Base-by-base conservation (phyloP, 2,329 filamentous ascomycete genomes). In the Sporothrix luriei region DNA sequence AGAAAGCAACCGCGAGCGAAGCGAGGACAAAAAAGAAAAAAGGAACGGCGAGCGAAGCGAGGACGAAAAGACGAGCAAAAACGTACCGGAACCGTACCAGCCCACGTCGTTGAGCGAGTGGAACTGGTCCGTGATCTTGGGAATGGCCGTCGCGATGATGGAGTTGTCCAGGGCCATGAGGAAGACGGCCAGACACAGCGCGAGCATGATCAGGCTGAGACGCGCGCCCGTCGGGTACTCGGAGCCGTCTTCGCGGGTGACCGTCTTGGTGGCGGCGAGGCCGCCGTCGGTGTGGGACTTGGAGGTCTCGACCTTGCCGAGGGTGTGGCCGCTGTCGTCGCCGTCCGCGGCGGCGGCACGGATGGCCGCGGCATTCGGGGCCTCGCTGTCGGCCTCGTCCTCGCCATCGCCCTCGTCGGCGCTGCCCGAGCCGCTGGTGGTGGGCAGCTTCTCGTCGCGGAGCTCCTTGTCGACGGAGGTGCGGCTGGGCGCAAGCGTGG, bases 161-260 rank as follows among this genome's bases (percentile, higher is more conserved):
- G 72, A 71, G 49, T 74, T 73, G 70, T 75, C 81, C 16, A 83
- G 75, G 3, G 81, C 80, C 75, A 82, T 79, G 51, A 82, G 76
- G 69, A 84, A 82, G 9, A 83, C 80, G 54, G 77, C 79, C 24
- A 83, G 74, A 70, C 80, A 82, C 69, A 84, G 72, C 1, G 81
- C 81, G 5, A 82, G 73, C n/a, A 77, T 77, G 70, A 84, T 82
- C 10, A 83, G 72, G 2, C 6, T 52, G 10, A 82, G 77, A 69
- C 78, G 79, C 33, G 76, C 11, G 46, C 80, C 80, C 0, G 70
- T 73, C 0, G 80, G 79, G 70, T 82, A 82, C 62, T 78, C 77
- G 9, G 75, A 70, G 40, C 80, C 79, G 72, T 81, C 79, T 62
- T 80, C 78, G 64, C 79, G 75, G 4, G 79, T 80, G 29, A 73